A percentile compares a stretch with the other conserved stretches of the same genome.
Evolutionary conservation across 1,284 basidiomycete species (phyloP).

Genomic region (Chiua sp.): DNA sequence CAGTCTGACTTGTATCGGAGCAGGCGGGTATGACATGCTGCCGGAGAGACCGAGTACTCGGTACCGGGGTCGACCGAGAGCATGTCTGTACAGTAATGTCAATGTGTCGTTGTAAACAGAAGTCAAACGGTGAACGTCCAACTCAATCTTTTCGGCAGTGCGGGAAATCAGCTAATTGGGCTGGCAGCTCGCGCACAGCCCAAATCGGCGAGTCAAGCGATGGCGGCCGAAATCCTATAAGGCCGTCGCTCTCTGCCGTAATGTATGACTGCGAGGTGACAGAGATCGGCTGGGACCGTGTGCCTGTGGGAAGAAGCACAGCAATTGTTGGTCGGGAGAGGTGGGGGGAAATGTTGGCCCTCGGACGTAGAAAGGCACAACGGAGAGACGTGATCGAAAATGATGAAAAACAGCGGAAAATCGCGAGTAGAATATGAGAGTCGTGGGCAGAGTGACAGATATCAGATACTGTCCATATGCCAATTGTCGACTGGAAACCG

Average conservation of each 20-base stretch:
- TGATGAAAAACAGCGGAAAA: background rate
- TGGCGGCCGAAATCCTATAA: background rate
- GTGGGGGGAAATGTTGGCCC: background rate
- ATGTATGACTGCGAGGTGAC: slow-evolving; percentile 7
- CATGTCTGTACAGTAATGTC: background rate
- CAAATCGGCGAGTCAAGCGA: too few relatives aligned
- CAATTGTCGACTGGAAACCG: background rate
- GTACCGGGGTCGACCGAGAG: background rate
- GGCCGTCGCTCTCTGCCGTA: slow-evolving; percentile 15
- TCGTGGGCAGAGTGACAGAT: slow-evolving; percentile 1
- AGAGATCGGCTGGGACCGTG: background rate
- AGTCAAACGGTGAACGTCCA: background rate
- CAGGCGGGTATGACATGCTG: background rate
- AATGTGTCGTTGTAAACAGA: background rate
- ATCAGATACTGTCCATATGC: background rate
- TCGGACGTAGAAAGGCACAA: background rate
- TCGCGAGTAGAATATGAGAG: background rate
- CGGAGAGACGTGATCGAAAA: background rate
- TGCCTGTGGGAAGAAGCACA: slow-evolving; percentile 20
- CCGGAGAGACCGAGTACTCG: background rate
- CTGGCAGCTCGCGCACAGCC: slow-evolving; percentile 16
- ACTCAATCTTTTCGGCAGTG: background rate
- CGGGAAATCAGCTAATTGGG: background rate
- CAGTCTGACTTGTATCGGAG: background rate
- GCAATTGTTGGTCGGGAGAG: slow-evolving; percentile 14